Evolutionary conservation across 2,329 filamentous ascomycete genomes (phyloP).

Genomic region (Diaporthe destruens): DNA sequence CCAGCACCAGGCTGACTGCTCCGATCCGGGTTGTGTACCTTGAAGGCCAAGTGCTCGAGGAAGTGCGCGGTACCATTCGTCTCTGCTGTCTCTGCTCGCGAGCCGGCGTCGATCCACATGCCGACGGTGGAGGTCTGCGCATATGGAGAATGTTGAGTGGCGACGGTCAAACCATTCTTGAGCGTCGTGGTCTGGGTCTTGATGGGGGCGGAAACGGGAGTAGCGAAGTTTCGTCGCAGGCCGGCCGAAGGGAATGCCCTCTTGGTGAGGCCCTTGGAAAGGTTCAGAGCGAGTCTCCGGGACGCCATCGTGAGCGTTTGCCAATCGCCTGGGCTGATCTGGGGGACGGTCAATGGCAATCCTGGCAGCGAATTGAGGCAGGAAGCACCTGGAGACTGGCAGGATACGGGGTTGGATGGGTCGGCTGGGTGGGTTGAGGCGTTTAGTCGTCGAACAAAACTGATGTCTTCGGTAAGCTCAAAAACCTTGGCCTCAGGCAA

Average conservation of each 20-base stretch:
- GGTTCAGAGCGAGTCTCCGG: conserved; percentile 95
- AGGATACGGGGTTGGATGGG: conserved; percentile 24
- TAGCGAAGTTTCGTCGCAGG: conserved; percentile 89
- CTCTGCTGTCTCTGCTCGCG: conserved; percentile 96
- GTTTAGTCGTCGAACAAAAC: conserved; percentile 40
- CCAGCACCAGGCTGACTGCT: conserved; percentile 15
- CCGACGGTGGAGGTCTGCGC: conserved; percentile 98
- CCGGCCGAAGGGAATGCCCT: conserved; percentile 84
- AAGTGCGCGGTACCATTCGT: conserved; percentile 99
- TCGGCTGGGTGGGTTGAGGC: conserved; percentile 37
- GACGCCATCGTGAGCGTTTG: conserved; percentile 82
- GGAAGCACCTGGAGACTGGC: conserved; percentile 36
- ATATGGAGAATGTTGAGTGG: conserved; percentile 97
- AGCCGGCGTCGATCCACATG: conserved; percentile 99
- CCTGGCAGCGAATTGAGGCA: conserved; percentile 23
- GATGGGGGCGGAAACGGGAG: conserved; percentile 77
- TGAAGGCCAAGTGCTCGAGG: conserved; percentile 99
- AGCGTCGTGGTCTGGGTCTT: conserved; percentile 97
- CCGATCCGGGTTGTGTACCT: conserved; percentile 70
- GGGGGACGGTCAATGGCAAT: conserved; percentile 33
- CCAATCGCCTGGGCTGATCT: conserved; percentile 36
- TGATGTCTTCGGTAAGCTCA: conserved; percentile 41
- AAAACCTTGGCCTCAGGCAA: conserved; percentile 38
- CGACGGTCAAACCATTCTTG: conserved; percentile 97
- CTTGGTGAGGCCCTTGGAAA: conserved; percentile 89